Base-by-base conservation (phyloP, 2,329 filamentous ascomycete species). In the Trichoderma breve region DNA sequence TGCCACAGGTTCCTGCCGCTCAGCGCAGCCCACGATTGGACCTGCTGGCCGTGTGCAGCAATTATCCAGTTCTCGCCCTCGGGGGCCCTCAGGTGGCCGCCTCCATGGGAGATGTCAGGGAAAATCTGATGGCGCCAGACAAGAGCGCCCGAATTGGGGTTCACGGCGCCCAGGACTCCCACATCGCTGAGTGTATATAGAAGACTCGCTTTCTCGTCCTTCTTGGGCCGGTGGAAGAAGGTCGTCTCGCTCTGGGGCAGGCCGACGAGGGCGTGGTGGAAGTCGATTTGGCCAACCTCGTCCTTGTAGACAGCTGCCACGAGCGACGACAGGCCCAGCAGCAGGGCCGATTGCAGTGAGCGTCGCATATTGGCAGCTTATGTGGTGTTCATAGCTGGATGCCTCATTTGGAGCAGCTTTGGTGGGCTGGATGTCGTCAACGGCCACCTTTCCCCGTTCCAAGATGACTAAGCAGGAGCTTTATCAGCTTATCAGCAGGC, bases 131-230 rank as follows among this genome's bases (percentile, higher is more conserved):
- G 95, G 70, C 96, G 89, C 96, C 96, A 99, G 2, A 98, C 88
- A 18, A 98, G 79, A 3, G 89, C 87, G 21, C 96, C 95, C 78
- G 92, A 95, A 79, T 91, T 92, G 2, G 96, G 96, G 77, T 98
- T 97, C 61, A 98, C 87, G 1, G 95, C 95, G 63, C 93, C 96
- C 21, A 99, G 82, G 2, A 98, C 88, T 47, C 91, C 90, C 63
- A 94, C 87, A 72, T 98, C 93, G 74, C 93, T 97, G 58, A 98
- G 84, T 0, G 96, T 97, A 81, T 98, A 99, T 67, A 99, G 87
- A 47, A 99, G 87, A 69, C 93, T 95, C 43, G 95, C 95, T 81
- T 93, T 94, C 74, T 95, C 95, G 76, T 91, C 89, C 74, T 89
- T 87, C 78, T 92, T 88, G 51, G 96, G 95, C 76, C 91, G 92